phyloP scores from a whole-genome alignment of 2,329 filamentous ascomycete genomes.

The Aurifilum marmelostoma region DNA sequence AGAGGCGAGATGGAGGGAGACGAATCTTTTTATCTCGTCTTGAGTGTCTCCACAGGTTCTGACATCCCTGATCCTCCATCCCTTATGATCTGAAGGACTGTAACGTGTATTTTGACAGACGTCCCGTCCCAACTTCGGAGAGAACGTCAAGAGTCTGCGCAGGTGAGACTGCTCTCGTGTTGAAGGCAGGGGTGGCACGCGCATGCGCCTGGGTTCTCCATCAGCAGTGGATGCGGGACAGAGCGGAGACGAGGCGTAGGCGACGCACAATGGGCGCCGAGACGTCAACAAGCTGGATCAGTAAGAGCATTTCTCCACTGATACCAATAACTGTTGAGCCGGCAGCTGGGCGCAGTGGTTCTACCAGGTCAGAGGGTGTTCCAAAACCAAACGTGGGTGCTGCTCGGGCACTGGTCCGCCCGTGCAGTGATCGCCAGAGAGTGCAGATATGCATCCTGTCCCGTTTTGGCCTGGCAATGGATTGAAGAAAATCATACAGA shows the following conservation, averaged over 20 bases:
- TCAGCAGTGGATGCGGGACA: neutral
- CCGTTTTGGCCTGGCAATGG: constrained; percentile 17
- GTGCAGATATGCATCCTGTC: neutral
- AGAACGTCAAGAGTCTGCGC: constrained; percentile 12
- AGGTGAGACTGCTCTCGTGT: constrained; percentile 17
- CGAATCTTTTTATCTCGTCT: constrained; percentile 26
- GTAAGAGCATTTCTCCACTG: constrained; percentile 12
- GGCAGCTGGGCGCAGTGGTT: neutral
- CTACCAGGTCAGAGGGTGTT: neutral
- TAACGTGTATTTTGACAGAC: constrained; percentile 14
- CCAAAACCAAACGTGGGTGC: constrained; percentile 20
- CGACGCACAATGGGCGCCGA: neutral
- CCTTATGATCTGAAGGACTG: constrained; percentile 1
- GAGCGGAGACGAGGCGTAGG: constrained; percentile 1
- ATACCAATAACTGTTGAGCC: constrained; percentile 7
- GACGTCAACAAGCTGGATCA: constrained; percentile 14
- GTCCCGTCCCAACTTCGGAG: constrained; percentile 15
- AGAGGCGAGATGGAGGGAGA: constrained; percentile 6
- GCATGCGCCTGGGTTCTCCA: constrained; percentile 9
- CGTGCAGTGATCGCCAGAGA: constrained; percentile 1
- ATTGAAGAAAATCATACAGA: constrained; percentile 22
- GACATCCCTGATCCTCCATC: constrained; percentile 14
- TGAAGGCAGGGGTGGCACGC: constrained; percentile 13
- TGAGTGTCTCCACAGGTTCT: neutral
- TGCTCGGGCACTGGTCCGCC: neutral